Percentiles rank a stretch among this genome's conserved stretches.
Conservation (phyloP, 495 filamentous ascomycete genomes). For the Podospora sp. region DNA sequence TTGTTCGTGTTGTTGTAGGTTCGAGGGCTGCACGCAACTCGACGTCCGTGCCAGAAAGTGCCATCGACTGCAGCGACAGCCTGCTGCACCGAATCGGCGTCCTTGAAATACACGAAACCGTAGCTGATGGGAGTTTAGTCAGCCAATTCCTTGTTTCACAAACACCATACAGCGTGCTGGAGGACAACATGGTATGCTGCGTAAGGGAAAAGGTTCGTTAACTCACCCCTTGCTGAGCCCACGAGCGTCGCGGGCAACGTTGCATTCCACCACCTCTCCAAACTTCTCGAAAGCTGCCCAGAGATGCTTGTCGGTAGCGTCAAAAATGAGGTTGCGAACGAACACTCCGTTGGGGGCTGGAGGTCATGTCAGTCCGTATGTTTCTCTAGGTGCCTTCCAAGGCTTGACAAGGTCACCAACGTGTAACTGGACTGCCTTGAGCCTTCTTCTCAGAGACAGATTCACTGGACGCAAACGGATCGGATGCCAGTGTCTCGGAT, state of each 20-base stretch:
- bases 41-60: slow-evolving; percentile 78
- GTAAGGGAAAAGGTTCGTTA: slow-evolving; percentile 9
- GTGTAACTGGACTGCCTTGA: no score
- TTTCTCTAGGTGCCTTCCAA: no score
- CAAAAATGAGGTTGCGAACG: slow-evolving; percentile 85
- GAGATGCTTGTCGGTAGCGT: slow-evolving; percentile 73
- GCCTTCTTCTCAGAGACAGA: no score
- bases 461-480: no score
- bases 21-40: slow-evolving; percentile 61
- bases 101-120: slow-evolving; percentile 72
- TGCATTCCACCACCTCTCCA: slow-evolving; percentile 58
- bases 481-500: no score
- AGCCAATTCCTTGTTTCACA: slow-evolving; percentile 19
- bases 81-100: slow-evolving; percentile 53
- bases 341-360: slow-evolving; percentile 44
- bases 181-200: background rate
- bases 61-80: slow-evolving; percentile 69
- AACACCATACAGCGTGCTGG: no score
- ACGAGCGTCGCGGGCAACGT: slow-evolving; percentile 67
- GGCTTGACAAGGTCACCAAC: no score
- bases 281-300: slow-evolving; percentile 65
- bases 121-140: slow-evolving; percentile 57
- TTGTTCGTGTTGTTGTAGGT: slow-evolving; percentile 17
- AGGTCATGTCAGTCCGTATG: background rate
- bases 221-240: slow-evolving; percentile 89